Evolutionary conservation across 2,329 filamentous ascomycete genomes (phyloP), one percentile per base, ranked within the genome.

Genomic region (Stenocarpella maydis): DNA sequence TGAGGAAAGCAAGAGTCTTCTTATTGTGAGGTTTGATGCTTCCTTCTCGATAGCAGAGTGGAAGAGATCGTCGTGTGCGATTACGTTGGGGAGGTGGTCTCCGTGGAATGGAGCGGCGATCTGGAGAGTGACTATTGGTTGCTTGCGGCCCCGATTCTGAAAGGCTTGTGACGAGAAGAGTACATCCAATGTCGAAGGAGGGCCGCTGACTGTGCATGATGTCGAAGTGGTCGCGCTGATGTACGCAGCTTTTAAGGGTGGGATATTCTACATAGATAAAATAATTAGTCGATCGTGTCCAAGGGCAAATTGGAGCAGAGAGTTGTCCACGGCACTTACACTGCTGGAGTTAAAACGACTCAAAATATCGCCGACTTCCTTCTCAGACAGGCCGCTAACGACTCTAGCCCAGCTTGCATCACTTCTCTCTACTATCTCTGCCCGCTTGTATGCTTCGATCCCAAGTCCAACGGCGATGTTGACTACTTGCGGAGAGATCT

Each of bases 181-280:
- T 17, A 47, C 19, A 41, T 61, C 28, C 8, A 61, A 37, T 5
- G 58, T 61, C 5, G 58, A 61, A 1, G 58, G 58, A 7, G 58
- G 41, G 3, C 58, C 58, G 41, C 58, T 61, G 58, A 61, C 43
- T 47, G 58, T 61, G 28, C 58, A 61, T 17, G 58, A 61, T 21
- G 58, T 24, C 28, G 58, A 61, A 34, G 58, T 61, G 0, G 47
- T 28, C 0, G 58, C 58, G 58, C 58, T 61, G 26, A 61, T 34
- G 43, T 61, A 61, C 12, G 58, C 58, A 17, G 58, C 10, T 12
- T 61, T 47, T 12, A 61, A 47, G 3, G 58, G 41, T 6, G 58
- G 41, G 6, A 61, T 47, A 34, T 49, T 61, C 58, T 61, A 14
- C 1, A n/a, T n/a, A 43, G 1, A n/a, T 4, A 2, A 4, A 5